Conservation (phyloP, 768 basidiomycete genomes). For the Lenzites betulinus region DNA sequence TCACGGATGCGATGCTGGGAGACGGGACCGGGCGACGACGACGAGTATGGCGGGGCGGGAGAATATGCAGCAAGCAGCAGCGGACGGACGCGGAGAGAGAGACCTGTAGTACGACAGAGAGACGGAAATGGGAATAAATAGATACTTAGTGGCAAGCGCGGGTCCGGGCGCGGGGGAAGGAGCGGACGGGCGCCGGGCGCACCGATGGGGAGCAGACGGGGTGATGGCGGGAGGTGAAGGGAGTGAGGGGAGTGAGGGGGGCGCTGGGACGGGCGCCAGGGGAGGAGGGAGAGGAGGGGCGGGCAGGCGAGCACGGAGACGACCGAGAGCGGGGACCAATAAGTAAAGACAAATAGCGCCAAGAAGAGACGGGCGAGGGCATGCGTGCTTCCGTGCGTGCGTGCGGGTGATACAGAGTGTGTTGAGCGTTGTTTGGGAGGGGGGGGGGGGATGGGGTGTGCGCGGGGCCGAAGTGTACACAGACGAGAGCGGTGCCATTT, state of each 20-base stretch:
- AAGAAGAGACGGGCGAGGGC: slow-evolving; percentile 20
- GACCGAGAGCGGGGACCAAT: slow-evolving; percentile 19
- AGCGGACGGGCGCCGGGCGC: not conserved
- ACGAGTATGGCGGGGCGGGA: slow-evolving; percentile 4
- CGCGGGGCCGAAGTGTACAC: slow-evolving; percentile 13
- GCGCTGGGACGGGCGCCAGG: not conserved
- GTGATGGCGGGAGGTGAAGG: not conserved
- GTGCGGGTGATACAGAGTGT: slow-evolving; percentile 20
- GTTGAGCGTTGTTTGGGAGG: not conserved
- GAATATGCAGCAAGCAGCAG: slow-evolving; percentile 25
- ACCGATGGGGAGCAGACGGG: not conserved
- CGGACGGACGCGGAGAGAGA: too few relatives aligned
- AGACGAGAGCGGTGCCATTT: slow-evolving; percentile 18
- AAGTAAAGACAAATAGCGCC: slow-evolving; percentile 29
- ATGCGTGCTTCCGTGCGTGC: slow-evolving; percentile 20
- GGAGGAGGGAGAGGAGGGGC: not conserved
- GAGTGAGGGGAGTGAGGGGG: not conserved
- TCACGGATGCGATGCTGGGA: too few relatives aligned
- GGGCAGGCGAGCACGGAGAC: not conserved
- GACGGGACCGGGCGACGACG: too few relatives aligned
- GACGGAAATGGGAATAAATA: slow-evolving; percentile 14
- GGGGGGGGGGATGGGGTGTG: not conserved
- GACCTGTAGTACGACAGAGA: slow-evolving; percentile 16
- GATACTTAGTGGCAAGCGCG: slow-evolving; percentile 17
- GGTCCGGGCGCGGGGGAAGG: slow-evolving; percentile 21